These are phyloP conservation scores for Epichloe brachyelytri DNA, from an alignment of 2,329 filamentous ascomycete species.

Conservation along the genomic window DNA sequence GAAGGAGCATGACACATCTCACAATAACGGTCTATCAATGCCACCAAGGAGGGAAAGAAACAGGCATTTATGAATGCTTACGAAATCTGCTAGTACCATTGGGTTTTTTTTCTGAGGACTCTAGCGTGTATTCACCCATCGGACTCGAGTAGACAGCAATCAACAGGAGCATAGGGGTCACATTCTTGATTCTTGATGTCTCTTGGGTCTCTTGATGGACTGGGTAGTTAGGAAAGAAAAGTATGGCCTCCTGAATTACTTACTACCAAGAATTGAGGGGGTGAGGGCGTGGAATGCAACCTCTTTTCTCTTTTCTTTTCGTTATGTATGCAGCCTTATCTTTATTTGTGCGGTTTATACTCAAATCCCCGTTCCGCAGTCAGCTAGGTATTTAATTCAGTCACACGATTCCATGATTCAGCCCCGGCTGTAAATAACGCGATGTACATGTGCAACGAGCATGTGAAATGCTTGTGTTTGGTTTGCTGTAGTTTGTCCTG, in stretches of 20 bases:
- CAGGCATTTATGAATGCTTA: slow-evolving; percentile 18
- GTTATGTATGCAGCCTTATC: slow-evolving; percentile 24
- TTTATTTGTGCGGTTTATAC: slow-evolving; percentile 19
- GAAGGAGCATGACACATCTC: slow-evolving; percentile 9
- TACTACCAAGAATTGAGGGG: neutral
- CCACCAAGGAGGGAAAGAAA: slow-evolving; percentile 12
- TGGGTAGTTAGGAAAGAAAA: slow-evolving; percentile 3
- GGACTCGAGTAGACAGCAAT: neutral
- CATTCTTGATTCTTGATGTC: neutral
- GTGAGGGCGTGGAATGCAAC: slow-evolving; percentile 5
- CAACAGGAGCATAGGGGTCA: neutral
- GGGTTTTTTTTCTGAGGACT: neutral
- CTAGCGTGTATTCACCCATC: neutral
- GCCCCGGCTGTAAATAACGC: neutral
- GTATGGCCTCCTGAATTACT: slow-evolving; percentile 1
- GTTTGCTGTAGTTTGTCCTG: no score
- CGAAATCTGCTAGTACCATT: slow-evolving; percentile 10
- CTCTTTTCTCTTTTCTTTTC: slow-evolving; percentile 12
- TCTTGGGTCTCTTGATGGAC: neutral
- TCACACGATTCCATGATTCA: neutral
- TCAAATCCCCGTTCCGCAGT: slow-evolving; percentile 17
- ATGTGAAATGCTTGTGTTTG: no score
- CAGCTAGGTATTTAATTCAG: slow-evolving; percentile 27
- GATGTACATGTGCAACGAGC: no score
- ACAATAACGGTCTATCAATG: slow-evolving; percentile 15